Evolutionary conservation across 2,329 filamentous ascomycete genomes (phyloP).

Genomic region (Scortechinia acanthostroma): DNA sequence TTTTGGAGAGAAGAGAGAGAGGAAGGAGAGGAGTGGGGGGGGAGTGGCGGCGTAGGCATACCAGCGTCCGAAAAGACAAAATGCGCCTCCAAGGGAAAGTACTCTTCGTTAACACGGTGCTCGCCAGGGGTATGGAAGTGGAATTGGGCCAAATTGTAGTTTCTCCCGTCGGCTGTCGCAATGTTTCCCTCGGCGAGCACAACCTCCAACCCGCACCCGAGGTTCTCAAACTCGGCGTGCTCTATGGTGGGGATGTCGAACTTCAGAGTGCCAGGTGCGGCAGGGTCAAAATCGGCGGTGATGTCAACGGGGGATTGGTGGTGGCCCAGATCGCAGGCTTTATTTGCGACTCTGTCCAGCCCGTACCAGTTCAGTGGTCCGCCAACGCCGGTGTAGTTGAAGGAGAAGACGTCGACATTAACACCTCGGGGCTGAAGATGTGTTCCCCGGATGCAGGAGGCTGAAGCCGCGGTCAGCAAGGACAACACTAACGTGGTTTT

Average conservation of each 20-base stretch:
- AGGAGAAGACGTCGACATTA: conserved; percentile 23
- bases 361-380: conserved; percentile 45
- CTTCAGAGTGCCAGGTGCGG: conserved; percentile 18
- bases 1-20: too few species aligned
- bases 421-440: conserved; percentile 18
- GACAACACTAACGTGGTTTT: too few species aligned
- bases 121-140: conserved; percentile 56
- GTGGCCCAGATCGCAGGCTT: conserved; percentile 34
- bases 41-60: conserved; percentile 3
- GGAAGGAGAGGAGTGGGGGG: background rate
- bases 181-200: conserved; percentile 41
- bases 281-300: conserved; percentile 19
- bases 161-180: conserved; percentile 20
- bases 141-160: conserved; percentile 41
- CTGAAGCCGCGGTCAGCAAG: conserved; percentile 10
- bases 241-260: conserved; percentile 27
- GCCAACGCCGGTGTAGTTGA: conserved; percentile 27
- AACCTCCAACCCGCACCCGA: conserved; percentile 48
- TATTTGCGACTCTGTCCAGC: conserved; percentile 31
- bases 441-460: conserved; percentile 23
- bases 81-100: conserved; percentile 29
- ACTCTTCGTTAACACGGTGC: conserved; percentile 37
- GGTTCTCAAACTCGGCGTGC: conserved; percentile 42
- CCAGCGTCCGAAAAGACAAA: conserved; percentile 26
- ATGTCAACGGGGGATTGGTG: conserved; percentile 51